Percentiles rank a stretch among this genome's conserved stretches.
phyloP scores from a whole-genome alignment of 257 asterid genomes.

The Ilex asprella region DNA sequence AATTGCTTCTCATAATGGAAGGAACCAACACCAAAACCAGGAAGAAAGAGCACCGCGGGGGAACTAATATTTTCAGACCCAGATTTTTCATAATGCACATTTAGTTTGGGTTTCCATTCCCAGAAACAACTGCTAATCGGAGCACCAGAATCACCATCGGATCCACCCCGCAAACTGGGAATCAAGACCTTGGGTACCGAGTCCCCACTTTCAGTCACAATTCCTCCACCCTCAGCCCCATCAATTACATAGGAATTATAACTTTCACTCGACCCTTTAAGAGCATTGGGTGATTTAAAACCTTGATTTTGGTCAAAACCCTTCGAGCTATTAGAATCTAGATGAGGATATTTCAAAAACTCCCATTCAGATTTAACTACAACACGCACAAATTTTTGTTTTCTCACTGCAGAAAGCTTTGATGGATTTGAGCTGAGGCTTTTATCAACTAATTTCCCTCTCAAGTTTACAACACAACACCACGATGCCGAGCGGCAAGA shows the following conservation, averaged over 20 bases:
- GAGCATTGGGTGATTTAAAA: constrained; percentile 23
- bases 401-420: constrained; percentile 24
- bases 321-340: constrained; percentile 19
- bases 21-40: constrained; percentile 96
- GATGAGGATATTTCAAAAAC: constrained; percentile 21
- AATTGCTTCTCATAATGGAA: constrained; percentile 89
- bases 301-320: constrained; percentile 16
- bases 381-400: constrained; percentile 16
- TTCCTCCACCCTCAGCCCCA: constrained; percentile 32
- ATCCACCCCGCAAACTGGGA: constrained; percentile 69
- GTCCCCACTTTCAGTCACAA: constrained; percentile 25
- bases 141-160: constrained; percentile 47
- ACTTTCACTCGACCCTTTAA: constrained; percentile 32
- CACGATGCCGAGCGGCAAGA: constrained; percentile 38
- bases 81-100: constrained; percentile 72
- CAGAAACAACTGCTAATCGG: constrained; percentile 51
- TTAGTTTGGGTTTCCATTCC: constrained; percentile 86
- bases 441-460: constrained; percentile 17
- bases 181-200: constrained; percentile 55
- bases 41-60: constrained; percentile 79
- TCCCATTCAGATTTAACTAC: constrained; percentile 13
- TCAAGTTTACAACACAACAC: constrained; percentile 24
- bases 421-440: constrained; percentile 19
- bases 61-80: constrained; percentile 67
- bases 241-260: constrained; percentile 36